Base-by-base conservation (phyloP, 2,329 filamentous ascomycete species). In the Ceratocystis albifundus region DNA sequence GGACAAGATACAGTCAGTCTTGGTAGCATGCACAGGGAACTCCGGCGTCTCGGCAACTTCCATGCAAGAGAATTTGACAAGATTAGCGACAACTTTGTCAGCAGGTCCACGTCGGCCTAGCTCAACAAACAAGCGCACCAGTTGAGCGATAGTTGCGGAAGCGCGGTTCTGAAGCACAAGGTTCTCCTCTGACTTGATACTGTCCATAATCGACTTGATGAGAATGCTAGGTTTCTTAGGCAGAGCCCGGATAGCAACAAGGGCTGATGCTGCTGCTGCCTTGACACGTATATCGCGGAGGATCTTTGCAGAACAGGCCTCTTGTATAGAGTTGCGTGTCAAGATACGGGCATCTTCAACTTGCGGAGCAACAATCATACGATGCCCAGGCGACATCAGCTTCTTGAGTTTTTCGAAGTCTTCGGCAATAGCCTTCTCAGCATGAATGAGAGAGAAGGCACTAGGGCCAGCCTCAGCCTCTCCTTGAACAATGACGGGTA, bases 121-220 rank as follows among this genome's bases (percentile, higher is more conserved):
- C 53, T 85, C 83, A 3, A 90, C 91, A 71, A 97, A 94, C 25
- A 94, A 81, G 70, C 89, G 86, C n/a, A 99, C 87, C 22, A 97
- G 84, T 48, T 83, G 84, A 4, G 91, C 90, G 64, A 99, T 88
- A 2, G 91, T 92, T 15, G 84, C 84, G 1, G 92, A 90, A 32
- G 93, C 96, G 28, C 93, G 88, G 71, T 84, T 85, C 74, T 99
- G 94, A 1, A 99, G 80, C 70, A 94, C 89, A 32, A 88, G 77
- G 72, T 95, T 97, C 71, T 96, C 94, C 74, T 99, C 95, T 46
- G 86, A 87, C 76, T 97, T 99, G 73, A 99, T 84, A 72, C 93
- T 97, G 74, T 99, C 94, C 94, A 99, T 99, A 76, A 99, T 89
- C 1, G 87, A 90, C 76, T 96, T 96, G 77, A 99, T 99, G 12